These are phyloP conservation scores for Phallus indusiatus DNA, from an alignment of 768 basidiomycete genomes.

Conservation along the genomic window DNA sequence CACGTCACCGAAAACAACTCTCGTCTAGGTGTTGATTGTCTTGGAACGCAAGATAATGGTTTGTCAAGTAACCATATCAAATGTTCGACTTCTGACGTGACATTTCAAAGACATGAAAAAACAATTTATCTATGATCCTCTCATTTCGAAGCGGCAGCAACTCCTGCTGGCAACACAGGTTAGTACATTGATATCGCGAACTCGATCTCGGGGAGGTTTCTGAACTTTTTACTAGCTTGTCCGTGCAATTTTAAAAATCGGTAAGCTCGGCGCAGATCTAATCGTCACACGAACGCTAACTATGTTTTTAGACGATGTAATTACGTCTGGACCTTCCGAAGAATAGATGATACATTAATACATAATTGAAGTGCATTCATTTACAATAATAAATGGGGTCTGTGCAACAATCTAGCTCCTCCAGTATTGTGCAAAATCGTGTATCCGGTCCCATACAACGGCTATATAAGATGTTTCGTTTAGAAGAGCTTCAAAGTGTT, in stretches of 20 bases:
- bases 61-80: background rate
- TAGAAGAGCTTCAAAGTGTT: conserved; percentile 87
- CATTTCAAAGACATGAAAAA: conserved; percentile 79
- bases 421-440: conserved; percentile 87
- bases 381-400: conserved; percentile 10
- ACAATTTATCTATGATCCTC: conserved; percentile 93
- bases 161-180: conserved; percentile 96
- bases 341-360: conserved; percentile 30
- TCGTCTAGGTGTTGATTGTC: conserved; percentile 87
- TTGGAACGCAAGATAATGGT: conserved; percentile 81
- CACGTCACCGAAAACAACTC: conserved; percentile 84
- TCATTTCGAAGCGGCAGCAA: conserved; percentile 96
- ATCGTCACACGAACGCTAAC: conserved; percentile 2
- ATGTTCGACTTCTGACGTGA: background rate
- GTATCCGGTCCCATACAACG: conserved; percentile 87
- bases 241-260: conserved; percentile 81
- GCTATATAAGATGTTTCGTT: conserved; percentile 95
- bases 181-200: conserved; percentile 13
- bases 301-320: conserved; percentile 57
- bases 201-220: background rate
- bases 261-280: conserved; percentile 29
- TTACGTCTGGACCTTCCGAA: conserved; percentile 59
- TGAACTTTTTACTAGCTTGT: conserved; percentile 44
- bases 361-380: background rate
- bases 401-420: conserved; percentile 38